A percentile compares a stretch with the other conserved stretches of the same genome.
Evolutionary conservation across 768 basidiomycete species (phyloP).

Genomic region (Mrakia gelida): DNA sequence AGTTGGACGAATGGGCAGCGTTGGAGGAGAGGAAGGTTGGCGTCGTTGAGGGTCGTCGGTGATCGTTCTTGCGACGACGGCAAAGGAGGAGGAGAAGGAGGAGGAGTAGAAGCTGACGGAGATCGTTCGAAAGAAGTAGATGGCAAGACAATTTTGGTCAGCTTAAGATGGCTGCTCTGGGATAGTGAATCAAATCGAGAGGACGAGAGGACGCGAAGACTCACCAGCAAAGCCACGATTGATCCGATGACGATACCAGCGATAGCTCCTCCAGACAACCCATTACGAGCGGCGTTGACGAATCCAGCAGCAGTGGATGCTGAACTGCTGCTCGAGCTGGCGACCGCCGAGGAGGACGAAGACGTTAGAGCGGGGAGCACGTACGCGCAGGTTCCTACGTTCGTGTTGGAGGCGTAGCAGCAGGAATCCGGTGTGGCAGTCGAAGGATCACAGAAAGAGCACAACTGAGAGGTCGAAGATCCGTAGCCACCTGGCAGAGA

Average conservation of each 20-base stretch:
- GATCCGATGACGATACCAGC: conserved; percentile 13
- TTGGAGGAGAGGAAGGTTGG: not conserved
- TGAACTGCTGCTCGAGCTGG: conserved; percentile 25
- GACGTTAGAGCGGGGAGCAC: conserved; percentile 30
- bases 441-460: conserved; percentile 5
- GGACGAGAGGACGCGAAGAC: not conserved
- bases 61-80: not conserved
- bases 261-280: not conserved
- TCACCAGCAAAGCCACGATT: not conserved
- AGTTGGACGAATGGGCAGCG: not conserved
- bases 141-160: not conserved
- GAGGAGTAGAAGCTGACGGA: not conserved
- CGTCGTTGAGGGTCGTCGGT: not conserved
- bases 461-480: conserved; percentile 12
- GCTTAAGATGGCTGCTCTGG: too few species aligned
- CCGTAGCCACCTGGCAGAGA: conserved; percentile 2
- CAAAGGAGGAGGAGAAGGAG: not conserved
- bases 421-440: not conserved
- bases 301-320: not conserved
- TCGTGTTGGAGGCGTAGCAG: conserved; percentile 15
- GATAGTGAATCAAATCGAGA: too few species aligned
- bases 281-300: not conserved
- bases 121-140: not conserved
- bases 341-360: conserved; percentile 35
- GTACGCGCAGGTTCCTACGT: not conserved